Conservation (phyloP, 768 basidiomycete genomes). For the Lentinula detonsa region DNA sequence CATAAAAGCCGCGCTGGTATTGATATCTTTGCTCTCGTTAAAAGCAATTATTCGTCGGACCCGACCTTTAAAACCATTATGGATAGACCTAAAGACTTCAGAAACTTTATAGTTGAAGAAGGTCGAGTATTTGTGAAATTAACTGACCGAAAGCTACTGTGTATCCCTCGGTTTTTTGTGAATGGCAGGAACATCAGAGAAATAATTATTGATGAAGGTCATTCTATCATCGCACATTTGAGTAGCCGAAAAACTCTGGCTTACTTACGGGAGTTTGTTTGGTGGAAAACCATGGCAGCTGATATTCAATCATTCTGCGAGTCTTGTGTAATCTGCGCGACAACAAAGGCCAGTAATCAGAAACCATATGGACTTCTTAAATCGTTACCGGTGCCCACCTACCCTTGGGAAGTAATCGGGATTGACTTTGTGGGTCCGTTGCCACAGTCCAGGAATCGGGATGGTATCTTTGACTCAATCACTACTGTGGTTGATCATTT, state of each 20-base stretch:
- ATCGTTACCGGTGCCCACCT: neutral
- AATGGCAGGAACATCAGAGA: slow-evolving; percentile 13
- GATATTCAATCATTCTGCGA: slow-evolving; percentile 19
- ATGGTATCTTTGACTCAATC: no score
- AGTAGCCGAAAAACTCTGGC: slow-evolving; percentile 21
- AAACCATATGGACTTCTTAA: slow-evolving; percentile 6
- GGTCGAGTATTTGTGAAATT: slow-evolving; percentile 9
- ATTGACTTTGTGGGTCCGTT: slow-evolving; percentile 15
- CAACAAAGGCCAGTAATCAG: slow-evolving; percentile 7
- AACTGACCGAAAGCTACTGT: slow-evolving; percentile 1
- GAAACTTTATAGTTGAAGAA: slow-evolving; percentile 11
- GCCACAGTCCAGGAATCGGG: slow-evolving; percentile 2
- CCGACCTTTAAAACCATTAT: slow-evolving; percentile 10
- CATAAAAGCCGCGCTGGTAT: neutral
- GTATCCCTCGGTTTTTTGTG: slow-evolving; percentile 7
- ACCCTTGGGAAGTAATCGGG: slow-evolving; percentile 11
- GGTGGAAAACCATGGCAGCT: slow-evolving; percentile 12
- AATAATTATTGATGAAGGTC: slow-evolving; percentile 23
- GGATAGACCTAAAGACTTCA: slow-evolving; percentile 7
- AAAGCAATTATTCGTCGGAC: slow-evolving; percentile 8
- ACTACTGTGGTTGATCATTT: slow-evolving; percentile 13
- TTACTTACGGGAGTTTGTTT: slow-evolving; percentile 15
- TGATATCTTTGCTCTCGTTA: neutral
- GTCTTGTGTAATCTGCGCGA: slow-evolving; percentile 11
- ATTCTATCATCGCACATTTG: slow-evolving; percentile 26